Conservation (phyloP, 768 basidiomycete genomes). For the Phanerochaete sordida region DNA sequence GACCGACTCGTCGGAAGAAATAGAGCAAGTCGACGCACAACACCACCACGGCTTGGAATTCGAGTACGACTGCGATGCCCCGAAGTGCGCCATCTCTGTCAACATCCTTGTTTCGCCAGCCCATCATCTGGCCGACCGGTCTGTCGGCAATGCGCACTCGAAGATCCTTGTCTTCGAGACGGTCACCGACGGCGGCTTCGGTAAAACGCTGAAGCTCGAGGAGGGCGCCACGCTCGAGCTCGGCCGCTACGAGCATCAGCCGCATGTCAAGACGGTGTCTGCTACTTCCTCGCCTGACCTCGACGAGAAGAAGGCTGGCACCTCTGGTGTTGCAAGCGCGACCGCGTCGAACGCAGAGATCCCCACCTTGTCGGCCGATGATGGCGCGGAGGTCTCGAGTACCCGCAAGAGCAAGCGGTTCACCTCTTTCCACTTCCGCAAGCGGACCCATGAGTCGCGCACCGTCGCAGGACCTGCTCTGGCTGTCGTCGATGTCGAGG, state of each 20-base stretch:
- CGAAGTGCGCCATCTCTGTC: slow-evolving; percentile 78
- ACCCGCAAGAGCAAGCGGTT: slow-evolving; percentile 44
- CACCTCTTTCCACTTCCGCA: slow-evolving; percentile 65
- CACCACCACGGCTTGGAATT: slow-evolving; percentile 84
- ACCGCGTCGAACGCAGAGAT: slow-evolving; percentile 9
- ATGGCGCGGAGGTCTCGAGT: slow-evolving; percentile 19
- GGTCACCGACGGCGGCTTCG: slow-evolving; percentile 82
- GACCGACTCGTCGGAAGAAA: slow-evolving; percentile 38
- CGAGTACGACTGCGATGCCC: slow-evolving; percentile 88
- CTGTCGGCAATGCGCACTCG: slow-evolving; percentile 26
- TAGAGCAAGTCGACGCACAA: slow-evolving; percentile 41
- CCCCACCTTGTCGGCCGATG: slow-evolving; percentile 13
- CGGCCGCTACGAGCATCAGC: slow-evolving; percentile 57
- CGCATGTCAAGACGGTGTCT: slow-evolving; percentile 7
- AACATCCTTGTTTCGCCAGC: slow-evolving; percentile 68
- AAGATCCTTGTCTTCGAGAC: slow-evolving; percentile 58
- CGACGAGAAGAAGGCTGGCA: slow-evolving; percentile 12
- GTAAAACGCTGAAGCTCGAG: slow-evolving; percentile 65
- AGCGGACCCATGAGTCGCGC: slow-evolving; percentile 41
- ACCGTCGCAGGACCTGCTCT: slow-evolving; percentile 74
- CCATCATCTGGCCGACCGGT: slow-evolving; percentile 48
- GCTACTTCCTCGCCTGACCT: slow-evolving; percentile 10
- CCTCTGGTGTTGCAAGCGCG: slow-evolving; percentile 9
- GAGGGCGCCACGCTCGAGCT: slow-evolving; percentile 81
- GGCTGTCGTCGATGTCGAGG: slow-evolving; percentile 71